phyloP scores from a whole-genome alignment of 345 rosid species.

The Melaleuca alternifolia region DNA sequence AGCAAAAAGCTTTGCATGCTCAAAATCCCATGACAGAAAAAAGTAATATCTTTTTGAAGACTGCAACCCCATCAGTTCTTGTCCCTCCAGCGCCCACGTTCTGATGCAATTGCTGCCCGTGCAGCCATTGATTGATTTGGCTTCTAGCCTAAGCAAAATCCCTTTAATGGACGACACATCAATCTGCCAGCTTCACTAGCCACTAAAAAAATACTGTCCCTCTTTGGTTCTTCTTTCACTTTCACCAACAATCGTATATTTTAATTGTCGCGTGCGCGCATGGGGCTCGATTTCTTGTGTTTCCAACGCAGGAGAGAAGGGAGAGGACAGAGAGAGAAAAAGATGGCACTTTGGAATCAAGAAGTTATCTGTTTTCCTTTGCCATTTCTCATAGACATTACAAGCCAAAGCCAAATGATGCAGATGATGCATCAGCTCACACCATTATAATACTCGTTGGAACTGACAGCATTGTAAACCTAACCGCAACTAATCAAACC shows the following conservation, averaged over 20 bases:
- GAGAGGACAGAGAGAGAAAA: background rate
- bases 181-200: background rate
- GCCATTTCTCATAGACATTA: background rate
- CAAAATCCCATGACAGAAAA: background rate
- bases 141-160: background rate
- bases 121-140: background rate
- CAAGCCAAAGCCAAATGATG: slow-evolving; percentile 5
- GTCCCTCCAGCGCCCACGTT: background rate
- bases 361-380: background rate
- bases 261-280: background rate
- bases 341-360: background rate
- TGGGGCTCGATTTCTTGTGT: background rate
- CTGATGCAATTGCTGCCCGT: background rate
- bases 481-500: background rate
- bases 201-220: background rate
- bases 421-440: slow-evolving; percentile 16
- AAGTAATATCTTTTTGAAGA: background rate
- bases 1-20: background rate
- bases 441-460: background rate
- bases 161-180: background rate
- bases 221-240: background rate
- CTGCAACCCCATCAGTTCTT: background rate
- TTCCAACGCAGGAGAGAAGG: background rate
- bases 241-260: background rate
- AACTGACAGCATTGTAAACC: background rate